A percentile compares a stretch with the other conserved stretches of the same genome.
Conservation (phyloP, 441 rosid genomes). For the Omphalea diandra region DNA sequence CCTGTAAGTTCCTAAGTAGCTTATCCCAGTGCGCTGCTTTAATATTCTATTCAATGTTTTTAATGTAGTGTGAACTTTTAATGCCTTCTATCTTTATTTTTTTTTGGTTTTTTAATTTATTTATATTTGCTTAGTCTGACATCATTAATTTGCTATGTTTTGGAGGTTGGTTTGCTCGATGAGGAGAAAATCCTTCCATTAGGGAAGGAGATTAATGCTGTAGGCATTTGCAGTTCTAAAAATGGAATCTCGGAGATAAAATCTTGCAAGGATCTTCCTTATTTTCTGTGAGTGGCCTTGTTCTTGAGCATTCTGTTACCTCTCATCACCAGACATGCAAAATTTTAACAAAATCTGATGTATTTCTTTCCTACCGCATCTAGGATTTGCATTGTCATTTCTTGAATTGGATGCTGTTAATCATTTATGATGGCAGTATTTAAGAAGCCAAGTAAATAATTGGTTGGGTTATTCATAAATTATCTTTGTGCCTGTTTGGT, state of each 20-base stretch:
- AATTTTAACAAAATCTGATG: background rate
- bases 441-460: background rate
- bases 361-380: background rate
- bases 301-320: background rate
- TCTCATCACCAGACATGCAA: slow-evolving; percentile 10
- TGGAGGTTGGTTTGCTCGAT: slow-evolving; percentile 81
- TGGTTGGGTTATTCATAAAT: background rate
- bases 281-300: slow-evolving; percentile 68
- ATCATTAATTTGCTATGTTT: slow-evolving; percentile 12
- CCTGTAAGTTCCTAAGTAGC: slow-evolving; percentile 48
- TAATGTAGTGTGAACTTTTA: background rate
- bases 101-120: background rate
- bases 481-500: too few species aligned
- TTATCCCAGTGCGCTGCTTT: background rate
- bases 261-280: slow-evolving; percentile 85
- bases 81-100: background rate
- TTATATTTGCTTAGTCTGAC: slow-evolving; percentile 12
- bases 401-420: background rate
- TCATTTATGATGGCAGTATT: background rate
- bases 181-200: slow-evolving; percentile 89
- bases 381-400: background rate
- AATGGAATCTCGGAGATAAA: slow-evolving; percentile 73
- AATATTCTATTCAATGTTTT: background rate
- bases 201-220: slow-evolving; percentile 68
- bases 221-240: slow-evolving; percentile 55